Conservation (phyloP, 2,329 filamentous ascomycete genomes). For the Aspergillus flavus region DNA sequence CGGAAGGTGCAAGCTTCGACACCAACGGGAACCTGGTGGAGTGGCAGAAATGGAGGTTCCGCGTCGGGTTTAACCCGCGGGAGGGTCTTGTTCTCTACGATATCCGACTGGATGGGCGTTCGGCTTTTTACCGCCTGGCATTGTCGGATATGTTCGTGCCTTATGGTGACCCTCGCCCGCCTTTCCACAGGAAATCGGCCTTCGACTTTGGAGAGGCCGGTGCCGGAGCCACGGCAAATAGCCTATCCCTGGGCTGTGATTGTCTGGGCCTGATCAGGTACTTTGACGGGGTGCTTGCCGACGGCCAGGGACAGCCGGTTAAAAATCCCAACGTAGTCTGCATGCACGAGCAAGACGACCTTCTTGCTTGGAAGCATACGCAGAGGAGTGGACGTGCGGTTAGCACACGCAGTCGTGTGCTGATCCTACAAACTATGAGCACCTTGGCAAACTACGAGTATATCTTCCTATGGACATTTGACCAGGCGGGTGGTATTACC, state of each 20-base stretch:
- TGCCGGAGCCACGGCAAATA: slow-evolving; percentile 69
- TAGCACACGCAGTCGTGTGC: slow-evolving; percentile 65
- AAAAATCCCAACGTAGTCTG: slow-evolving; percentile 68
- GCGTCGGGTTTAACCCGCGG: slow-evolving; percentile 63
- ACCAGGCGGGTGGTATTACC: slow-evolving; percentile 68
- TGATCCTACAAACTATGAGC: slow-evolving; percentile 71
- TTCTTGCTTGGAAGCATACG: slow-evolving; percentile 72
- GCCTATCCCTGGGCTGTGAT: slow-evolving; percentile 44
- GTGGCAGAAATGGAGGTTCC: slow-evolving; percentile 69
- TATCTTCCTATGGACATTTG: slow-evolving; percentile 65
- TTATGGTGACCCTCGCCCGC: slow-evolving; percentile 63
- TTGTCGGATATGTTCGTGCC: slow-evolving; percentile 68
- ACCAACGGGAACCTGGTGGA: no score
- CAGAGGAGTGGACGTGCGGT: slow-evolving; percentile 67
- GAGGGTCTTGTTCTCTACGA: slow-evolving; percentile 72
- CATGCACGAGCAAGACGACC: slow-evolving; percentile 71
- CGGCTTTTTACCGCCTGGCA: slow-evolving; percentile 67
- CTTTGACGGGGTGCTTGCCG: slow-evolving; percentile 60
- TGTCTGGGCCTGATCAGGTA: slow-evolving; percentile 73
- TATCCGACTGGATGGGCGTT: slow-evolving; percentile 64
- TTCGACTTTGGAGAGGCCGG: slow-evolving; percentile 72
- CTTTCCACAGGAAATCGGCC: slow-evolving; percentile 70
- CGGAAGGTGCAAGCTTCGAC: no score
- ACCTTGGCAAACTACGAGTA: slow-evolving; percentile 75
- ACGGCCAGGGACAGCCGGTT: slow-evolving; percentile 61